Evolutionary conservation across 805 yeast genomes (phyloP).

Genomic region (Geotrichum ghanense): DNA sequence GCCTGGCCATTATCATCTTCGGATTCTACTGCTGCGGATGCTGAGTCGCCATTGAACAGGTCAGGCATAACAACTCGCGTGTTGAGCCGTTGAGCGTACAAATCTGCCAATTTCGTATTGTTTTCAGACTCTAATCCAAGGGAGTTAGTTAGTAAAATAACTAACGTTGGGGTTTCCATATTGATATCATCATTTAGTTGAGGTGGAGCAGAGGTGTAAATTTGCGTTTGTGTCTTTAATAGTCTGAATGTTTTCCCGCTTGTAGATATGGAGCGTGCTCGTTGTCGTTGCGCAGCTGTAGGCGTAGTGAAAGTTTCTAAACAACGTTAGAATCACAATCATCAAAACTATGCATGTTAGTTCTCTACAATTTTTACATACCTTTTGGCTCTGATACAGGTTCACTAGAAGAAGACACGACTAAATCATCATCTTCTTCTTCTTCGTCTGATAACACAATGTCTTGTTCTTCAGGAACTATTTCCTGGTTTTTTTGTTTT

Average conservation of each 20-base stretch:
- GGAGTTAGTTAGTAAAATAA: constrained; percentile 22
- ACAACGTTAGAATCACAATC: too few relatives aligned
- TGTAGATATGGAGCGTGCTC: not conserved
- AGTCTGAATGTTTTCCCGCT: constrained; percentile 16
- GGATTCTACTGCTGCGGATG: constrained; percentile 12
- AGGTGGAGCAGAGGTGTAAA: constrained; percentile 13
- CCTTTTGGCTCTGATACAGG: too few relatives aligned
- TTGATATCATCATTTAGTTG: not conserved
- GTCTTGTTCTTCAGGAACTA: not conserved
- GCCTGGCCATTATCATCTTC: not conserved
- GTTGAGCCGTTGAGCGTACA: constrained; percentile 16
- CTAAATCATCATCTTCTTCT: not conserved
- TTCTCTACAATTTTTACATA: too few relatives aligned
- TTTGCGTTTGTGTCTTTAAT: constrained; percentile 13
- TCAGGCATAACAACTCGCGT: constrained; percentile 24
- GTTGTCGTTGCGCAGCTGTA: not conserved
- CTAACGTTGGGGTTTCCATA: constrained; percentile 3
- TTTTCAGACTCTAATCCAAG: constrained; percentile 21
- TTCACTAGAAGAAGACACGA: too few relatives aligned
- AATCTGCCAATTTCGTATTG: constrained; percentile 22
- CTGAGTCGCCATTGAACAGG: constrained; percentile 22
- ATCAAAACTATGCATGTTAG: too few relatives aligned
- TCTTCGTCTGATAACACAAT: not conserved
- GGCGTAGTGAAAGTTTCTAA: too few relatives aligned
- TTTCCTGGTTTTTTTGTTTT: too few relatives aligned